Base-by-base conservation (phyloP, 192 early-diverging fungal species). In the Coemansia biformis region DNA sequence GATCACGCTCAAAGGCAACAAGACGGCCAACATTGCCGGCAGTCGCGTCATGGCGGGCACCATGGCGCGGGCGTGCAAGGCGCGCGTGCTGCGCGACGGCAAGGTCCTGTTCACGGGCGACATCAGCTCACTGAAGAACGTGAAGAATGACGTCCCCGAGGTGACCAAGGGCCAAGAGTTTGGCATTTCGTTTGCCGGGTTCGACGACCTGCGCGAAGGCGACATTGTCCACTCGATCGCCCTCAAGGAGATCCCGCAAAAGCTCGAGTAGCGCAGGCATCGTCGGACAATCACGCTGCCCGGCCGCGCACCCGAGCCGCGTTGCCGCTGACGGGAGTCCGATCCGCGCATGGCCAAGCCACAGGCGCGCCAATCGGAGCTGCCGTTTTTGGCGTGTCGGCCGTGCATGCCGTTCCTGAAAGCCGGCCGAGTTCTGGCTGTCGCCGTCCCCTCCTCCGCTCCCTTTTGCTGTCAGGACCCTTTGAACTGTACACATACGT, bases 101-200 rank as follows among this genome's bases (percentile, higher is more conserved):
- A 78, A 81, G 35, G 75, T 68, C 16, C 38, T 93, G 24, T 89
- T 83, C 79, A 79, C 84, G 46, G 91, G 91, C 68, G 78, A 66
- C 49, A 43, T 59, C 51, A 48, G 46, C 49, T 68, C 59, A 23
- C 79, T 98, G 51, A 85, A 86, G 67, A 86, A 92, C 44, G 75
- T 89, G 47, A 98, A 96, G 65, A 87, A 92, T 43, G 89, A 93
- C 55, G 85, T 95, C 29, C 56, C 59, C 19, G 95, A 98, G 76
- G 86, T 83, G 23, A 79, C 79, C 47, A 98, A 96, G 68, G 93
- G 92, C n/a, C 75, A 87, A 22, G 95, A 98, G 77, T 98, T 92
- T 60, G 95, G 95, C 14, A 86, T 98, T 62, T 79, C 80, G 40
- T 87, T 98, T 74, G 88, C 88, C 14, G 84, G 81, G 10, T 96